These are phyloP conservation scores for Geosiphon pyriformis DNA, from an alignment of 192 early-diverging fungal genomes.

Conservation along the genomic window DNA sequence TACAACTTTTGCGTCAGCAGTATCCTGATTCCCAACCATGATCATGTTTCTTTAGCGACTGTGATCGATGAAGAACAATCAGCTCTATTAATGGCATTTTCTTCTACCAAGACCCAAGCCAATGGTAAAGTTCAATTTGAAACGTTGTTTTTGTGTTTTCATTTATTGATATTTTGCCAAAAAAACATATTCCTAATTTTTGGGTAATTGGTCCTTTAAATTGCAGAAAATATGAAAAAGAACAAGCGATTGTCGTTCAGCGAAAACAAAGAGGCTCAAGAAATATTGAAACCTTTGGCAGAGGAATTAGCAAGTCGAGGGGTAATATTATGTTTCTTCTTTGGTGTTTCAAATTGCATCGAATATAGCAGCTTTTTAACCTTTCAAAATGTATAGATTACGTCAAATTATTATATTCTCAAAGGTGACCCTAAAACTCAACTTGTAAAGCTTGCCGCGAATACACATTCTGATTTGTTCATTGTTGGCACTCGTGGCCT, in stretches of 20 bases:
- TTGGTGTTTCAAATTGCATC: not conserved
- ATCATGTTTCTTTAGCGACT: conserved; percentile 7
- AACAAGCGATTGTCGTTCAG: conserved; percentile 4
- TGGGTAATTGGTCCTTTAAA: too few species aligned
- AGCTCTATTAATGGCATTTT: not conserved
- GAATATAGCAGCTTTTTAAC: not conserved
- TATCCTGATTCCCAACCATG: conserved; percentile 5
- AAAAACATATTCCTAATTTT: too few species aligned
- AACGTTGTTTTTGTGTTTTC: not conserved
- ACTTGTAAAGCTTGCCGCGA: conserved; percentile 2
- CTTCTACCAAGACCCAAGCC: conserved; percentile 3
- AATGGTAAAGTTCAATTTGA: too few species aligned
- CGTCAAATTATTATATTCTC: conserved; percentile 15
- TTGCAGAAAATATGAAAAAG: conserved; percentile 4
- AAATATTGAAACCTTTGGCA: conserved; percentile 12
- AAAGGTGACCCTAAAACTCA: conserved; percentile 17
- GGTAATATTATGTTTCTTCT: not conserved
- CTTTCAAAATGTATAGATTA: conserved; percentile 2
- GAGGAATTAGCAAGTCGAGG: conserved; percentile 10
- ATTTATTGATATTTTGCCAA: not conserved
- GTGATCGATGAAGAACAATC: conserved; percentile 18
- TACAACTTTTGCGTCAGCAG: not conserved
- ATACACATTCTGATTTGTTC: conserved; percentile 7
- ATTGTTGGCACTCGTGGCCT: conserved; percentile 15
- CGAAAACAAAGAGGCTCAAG: not conserved